Evolutionary conservation across 129 eudicot genomes (phyloP).

Genomic region (Scalesia atractyloides): DNA sequence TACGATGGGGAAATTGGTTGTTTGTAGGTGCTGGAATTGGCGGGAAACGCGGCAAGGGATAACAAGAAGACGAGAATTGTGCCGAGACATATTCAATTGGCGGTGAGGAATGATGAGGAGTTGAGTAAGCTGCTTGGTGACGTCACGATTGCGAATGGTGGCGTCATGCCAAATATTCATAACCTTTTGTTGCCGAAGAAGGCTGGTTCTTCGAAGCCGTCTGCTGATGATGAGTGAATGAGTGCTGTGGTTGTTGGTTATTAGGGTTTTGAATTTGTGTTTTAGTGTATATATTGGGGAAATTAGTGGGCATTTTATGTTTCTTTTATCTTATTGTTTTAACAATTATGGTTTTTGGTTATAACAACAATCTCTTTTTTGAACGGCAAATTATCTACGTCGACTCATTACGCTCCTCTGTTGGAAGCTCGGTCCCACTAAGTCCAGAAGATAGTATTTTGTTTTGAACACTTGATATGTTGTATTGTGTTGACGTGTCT

Average conservation of each 20-base stretch:
- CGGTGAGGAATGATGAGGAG: constrained; percentile 78
- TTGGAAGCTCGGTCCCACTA: too few relatives aligned
- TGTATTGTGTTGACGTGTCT: too few relatives aligned
- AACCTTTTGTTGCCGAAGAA: constrained; percentile 54
- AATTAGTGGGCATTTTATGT: not conserved
- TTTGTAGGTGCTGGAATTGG: constrained; percentile 45
- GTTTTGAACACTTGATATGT: too few relatives aligned
- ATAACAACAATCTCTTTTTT: too few relatives aligned
- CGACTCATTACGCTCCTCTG: too few relatives aligned
- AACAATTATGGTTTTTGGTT: too few relatives aligned
- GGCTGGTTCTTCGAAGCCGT: constrained; percentile 10
- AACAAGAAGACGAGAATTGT: constrained; percentile 63
- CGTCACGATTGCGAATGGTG: constrained; percentile 75
- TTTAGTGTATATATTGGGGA: not conserved
- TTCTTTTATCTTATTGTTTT: not conserved
- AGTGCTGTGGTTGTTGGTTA: not conserved
- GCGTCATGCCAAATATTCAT: constrained; percentile 66
- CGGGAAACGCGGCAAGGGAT: constrained; percentile 42
- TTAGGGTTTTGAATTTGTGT: not conserved
- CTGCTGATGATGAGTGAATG: not conserved
- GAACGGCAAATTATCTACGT: too few relatives aligned
- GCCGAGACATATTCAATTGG: constrained; percentile 71
- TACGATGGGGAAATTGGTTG: not conserved
- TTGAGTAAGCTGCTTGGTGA: constrained; percentile 58
- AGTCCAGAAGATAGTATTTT: too few relatives aligned